Percentiles rank a stretch among this genome's conserved stretches.
Conservation (phyloP, 176 grass and related monocot species). For the Bromus sterilis region DNA sequence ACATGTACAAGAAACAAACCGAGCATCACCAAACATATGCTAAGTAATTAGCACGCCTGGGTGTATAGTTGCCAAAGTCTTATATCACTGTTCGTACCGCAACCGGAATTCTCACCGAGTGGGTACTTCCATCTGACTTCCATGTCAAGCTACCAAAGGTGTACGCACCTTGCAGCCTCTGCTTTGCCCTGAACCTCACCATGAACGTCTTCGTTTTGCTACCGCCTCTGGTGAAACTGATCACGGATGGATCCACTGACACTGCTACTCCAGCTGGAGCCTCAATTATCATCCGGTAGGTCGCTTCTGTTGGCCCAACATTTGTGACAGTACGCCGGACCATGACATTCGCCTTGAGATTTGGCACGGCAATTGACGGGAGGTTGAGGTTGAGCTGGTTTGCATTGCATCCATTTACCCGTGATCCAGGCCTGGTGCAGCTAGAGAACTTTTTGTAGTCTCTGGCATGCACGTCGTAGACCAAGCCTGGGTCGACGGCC, state of each 20-base stretch:
- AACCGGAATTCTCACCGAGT: conserved; percentile 18
- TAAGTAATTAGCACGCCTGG: too few species aligned
- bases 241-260: not conserved
- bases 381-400: not conserved
- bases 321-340: conserved; percentile 19
- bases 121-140: not conserved
- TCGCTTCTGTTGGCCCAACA: not conserved
- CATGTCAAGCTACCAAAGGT: conserved; percentile 34
- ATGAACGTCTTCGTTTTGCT: not conserved
- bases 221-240: not conserved
- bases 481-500: too few species aligned
- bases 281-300: not conserved
- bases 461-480: too few species aligned
- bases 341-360: not conserved
- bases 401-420: too few species aligned
- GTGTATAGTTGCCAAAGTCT: not conserved
- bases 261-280: not conserved
- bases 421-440: too few species aligned
- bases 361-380: not conserved
- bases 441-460: too few species aligned
- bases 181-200: not conserved
- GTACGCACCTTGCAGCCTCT: not conserved
- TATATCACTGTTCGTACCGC: conserved; percentile 4
- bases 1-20: too few species aligned
- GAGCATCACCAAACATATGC: too few species aligned